Conservation (phyloP, 306 rosid species). For the Begonia peltatifolia region DNA sequence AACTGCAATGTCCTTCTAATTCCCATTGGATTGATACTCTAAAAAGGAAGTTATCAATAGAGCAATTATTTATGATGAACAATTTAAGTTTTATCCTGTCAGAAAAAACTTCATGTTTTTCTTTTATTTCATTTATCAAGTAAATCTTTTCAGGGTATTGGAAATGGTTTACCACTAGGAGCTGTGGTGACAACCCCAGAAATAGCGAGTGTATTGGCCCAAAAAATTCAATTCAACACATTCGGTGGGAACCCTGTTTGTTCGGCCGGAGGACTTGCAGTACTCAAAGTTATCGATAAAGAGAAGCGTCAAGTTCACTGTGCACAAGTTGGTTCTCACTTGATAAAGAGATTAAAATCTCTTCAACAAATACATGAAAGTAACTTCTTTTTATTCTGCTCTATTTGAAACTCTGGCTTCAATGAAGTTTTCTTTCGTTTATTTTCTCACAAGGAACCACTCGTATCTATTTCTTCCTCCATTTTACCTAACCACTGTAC, state of each 20-base stretch:
- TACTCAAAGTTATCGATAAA: conserved; percentile 64
- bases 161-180: conserved; percentile 86
- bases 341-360: conserved; percentile 55
- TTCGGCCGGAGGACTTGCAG: conserved; percentile 86
- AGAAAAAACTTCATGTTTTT: background rate
- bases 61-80: too few species aligned
- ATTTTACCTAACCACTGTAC: too few species aligned
- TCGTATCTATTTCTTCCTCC: too few species aligned
- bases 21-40: too few species aligned
- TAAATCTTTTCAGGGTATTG: conserved; percentile 56
- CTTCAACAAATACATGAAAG: conserved; percentile 63
- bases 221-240: conserved; percentile 68
- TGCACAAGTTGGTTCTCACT: conserved; percentile 60
- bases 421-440: too few species aligned
- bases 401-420: background rate
- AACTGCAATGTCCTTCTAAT: background rate
- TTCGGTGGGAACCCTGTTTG: conserved; percentile 92
- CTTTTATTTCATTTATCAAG: conserved; percentile 1
- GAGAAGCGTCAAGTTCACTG: conserved; percentile 87
- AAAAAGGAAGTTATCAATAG: too few species aligned
- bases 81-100: too few species aligned
- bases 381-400: conserved; percentile 20
- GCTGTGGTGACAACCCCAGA: conserved; percentile 89
- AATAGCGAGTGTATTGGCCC: conserved; percentile 72
- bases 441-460: too few species aligned